phyloP scores from a whole-genome alignment of 305 asterid genomes.

The Striga hermonthica region DNA sequence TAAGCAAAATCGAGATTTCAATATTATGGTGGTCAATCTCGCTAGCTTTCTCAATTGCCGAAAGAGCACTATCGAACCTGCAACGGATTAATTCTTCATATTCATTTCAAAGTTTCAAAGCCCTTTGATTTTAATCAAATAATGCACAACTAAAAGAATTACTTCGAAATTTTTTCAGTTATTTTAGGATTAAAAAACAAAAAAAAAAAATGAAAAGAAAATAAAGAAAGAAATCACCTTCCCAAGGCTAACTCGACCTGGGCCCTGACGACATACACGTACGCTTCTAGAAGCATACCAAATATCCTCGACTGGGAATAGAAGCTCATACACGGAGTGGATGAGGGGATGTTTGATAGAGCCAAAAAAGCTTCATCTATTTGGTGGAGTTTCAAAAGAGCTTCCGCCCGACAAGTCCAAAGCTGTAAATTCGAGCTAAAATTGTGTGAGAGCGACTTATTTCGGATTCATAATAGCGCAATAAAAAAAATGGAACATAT shows the following conservation, averaged over 20 bases:
- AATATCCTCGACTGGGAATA: slow-evolving; percentile 48
- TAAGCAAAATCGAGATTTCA: slow-evolving; percentile 55
- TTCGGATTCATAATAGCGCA: too few species aligned
- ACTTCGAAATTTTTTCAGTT: neutral
- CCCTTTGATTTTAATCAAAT: too few species aligned
- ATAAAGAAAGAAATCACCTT: slow-evolving; percentile 48
- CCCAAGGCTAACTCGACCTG: slow-evolving; percentile 76
- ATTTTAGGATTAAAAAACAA: too few species aligned
- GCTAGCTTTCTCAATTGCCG: slow-evolving; percentile 63
- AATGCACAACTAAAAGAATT: too few species aligned
- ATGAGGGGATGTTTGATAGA: slow-evolving; percentile 47
- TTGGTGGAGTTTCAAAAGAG: slow-evolving; percentile 76
- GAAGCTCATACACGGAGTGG: slow-evolving; percentile 25
- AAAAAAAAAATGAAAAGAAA: too few species aligned
- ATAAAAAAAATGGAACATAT: too few species aligned
- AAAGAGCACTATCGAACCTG: slow-evolving; percentile 75
- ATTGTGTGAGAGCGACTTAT: slow-evolving; percentile 29
- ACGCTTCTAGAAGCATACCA: slow-evolving; percentile 73
- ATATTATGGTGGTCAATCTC: slow-evolving; percentile 55
- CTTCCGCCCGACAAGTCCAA: slow-evolving; percentile 81
- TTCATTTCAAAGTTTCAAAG: too few species aligned
- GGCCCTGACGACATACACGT: slow-evolving; percentile 57
- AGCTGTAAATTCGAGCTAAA: slow-evolving; percentile 58
- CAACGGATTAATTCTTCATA: slow-evolving; percentile 18
- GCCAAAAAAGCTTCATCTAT: slow-evolving; percentile 55